Evolutionary conservation across 495 filamentous ascomycete genomes (phyloP), one percentile per base, ranked within the genome.

Genomic region (Lindgomyces ingoldianus): DNA sequence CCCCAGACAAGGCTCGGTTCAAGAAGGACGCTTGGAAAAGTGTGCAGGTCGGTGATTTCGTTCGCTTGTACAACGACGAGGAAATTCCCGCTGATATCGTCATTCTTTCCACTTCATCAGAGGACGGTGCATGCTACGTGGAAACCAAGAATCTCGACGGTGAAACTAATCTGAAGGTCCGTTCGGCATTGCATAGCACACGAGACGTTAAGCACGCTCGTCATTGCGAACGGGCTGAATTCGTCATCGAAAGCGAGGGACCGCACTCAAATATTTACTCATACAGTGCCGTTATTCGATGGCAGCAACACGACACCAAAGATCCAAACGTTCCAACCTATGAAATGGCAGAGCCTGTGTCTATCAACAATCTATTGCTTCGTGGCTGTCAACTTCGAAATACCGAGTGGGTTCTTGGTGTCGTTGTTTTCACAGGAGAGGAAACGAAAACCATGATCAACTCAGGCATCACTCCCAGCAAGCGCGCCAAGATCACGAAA

Each of bases 371-470:
- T 73, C 71, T 98, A 67, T 83, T 99, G 4, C 84, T 99, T 42
- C 87, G 95, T 77, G 95, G 95, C 25, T 94, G 92, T 77, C 93
- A 89, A 67, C 78, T 99, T 8, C 87, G 91, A 51, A 99, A 98
- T 75, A 99, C 95, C 4, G 91, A 98, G 71, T 99, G 95, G 95
- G 83, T 90, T 53, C 84, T 99, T 26, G 95, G 93, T 59, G 83
- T 99, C n/a, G 95, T 98, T 49, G 79, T 96, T 39, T 99, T 96
- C 80, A 99, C 95, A 24, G 95, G 95, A 41, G 87, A 89, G 68
- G 95, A 99, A 70, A 96, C 95, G 21, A 99, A 98, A 79, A 98
- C 98, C 74, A 99, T 99, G 95, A 88, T 97, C 77, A 99, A 99
- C 74, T 88, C 95, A 11, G 95, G 95, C 56, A 90, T 91, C 48